These are phyloP conservation scores for Thoreauomyces humboldtii DNA, from an alignment of 192 early-diverging fungal genomes.

Conservation along the genomic window DNA sequence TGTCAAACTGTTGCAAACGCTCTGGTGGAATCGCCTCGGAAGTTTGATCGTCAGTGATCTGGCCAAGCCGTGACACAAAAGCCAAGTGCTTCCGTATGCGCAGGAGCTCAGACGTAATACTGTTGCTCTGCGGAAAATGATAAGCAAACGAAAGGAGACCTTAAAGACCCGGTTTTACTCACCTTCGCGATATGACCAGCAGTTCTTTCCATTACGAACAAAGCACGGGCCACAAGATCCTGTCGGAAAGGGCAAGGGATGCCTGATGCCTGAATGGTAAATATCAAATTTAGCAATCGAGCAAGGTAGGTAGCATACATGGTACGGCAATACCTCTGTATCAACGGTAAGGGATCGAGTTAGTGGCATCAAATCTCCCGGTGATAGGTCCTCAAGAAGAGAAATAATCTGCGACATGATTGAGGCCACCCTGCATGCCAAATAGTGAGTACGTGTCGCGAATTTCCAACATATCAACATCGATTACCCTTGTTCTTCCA, in stretches of 20 bases:
- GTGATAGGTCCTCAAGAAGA: background rate
- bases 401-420: slow-evolving; percentile 15
- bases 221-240: background rate
- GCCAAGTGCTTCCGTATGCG: slow-evolving; percentile 21
- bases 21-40: slow-evolving; percentile 23
- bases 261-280: slow-evolving; percentile 7
- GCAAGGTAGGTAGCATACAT: too few species aligned
- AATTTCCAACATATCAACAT: too few species aligned
- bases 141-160: too few species aligned
- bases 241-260: slow-evolving; percentile 1
- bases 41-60: slow-evolving; percentile 13
- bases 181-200: too few species aligned
- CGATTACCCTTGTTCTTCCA: slow-evolving; percentile 36
- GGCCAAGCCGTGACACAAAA: slow-evolving; percentile 15
- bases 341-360: slow-evolving; percentile 13
- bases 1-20: slow-evolving; percentile 42
- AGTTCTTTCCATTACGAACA: too few species aligned
- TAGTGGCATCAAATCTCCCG: slow-evolving; percentile 8
- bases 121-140: too few species aligned
- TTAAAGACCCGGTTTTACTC: too few species aligned
- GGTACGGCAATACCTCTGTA: slow-evolving; percentile 27
- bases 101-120: too few species aligned
- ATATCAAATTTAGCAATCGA: too few species aligned
- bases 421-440: slow-evolving; percentile 1
- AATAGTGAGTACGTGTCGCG: too few species aligned